phyloP scores from a whole-genome alignment of 495 filamentous ascomycete genomes.

The Trichoderma reesei region DNA sequence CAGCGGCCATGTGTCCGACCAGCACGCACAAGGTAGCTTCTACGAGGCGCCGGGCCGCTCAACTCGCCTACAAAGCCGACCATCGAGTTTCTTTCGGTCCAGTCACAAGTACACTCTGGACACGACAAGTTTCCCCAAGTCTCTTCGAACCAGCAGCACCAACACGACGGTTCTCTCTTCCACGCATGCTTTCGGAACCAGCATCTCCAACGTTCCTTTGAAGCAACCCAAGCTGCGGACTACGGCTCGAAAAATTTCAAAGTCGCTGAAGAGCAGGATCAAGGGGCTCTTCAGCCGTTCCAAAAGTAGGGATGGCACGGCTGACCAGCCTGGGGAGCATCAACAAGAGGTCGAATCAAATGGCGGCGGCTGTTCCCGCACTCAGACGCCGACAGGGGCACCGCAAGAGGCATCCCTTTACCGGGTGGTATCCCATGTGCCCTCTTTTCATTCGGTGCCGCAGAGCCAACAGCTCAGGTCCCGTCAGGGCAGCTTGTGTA shows the following conservation, averaged over 20 bases:
- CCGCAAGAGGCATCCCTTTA: conserved; percentile 20
- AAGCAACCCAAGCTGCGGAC: conserved; percentile 34
- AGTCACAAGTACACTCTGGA: conserved; percentile 14
- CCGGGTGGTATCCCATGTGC: conserved; percentile 31
- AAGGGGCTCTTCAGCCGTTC: conserved; percentile 47
- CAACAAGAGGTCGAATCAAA: conserved; percentile 16
- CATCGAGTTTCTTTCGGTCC: conserved; percentile 39
- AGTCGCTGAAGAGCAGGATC: conserved; percentile 50
- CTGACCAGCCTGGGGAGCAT: conserved; percentile 33
- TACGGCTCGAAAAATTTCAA: conserved; percentile 51
- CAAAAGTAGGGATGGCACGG: conserved; percentile 29
- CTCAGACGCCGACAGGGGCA: not conserved
- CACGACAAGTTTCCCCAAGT: conserved; percentile 25
- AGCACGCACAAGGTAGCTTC: conserved; percentile 39
- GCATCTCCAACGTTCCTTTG: not conserved
- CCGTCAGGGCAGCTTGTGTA: conserved; percentile 42
- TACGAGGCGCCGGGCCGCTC: conserved; percentile 24
- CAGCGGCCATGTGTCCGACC: conserved; percentile 31
- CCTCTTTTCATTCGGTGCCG: conserved; percentile 29
- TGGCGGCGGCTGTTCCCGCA: not conserved
- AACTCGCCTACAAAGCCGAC: conserved; percentile 24
- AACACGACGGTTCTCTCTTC: conserved; percentile 21
- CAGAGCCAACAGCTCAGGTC: conserved; percentile 32
- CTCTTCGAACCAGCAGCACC: conserved; percentile 41
- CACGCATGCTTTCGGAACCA: conserved; percentile 17